Evolutionary conservation across 441 rosid species (phyloP), one percentile per base, ranked within the genome.

Genomic region (Breynia disticha): DNA sequence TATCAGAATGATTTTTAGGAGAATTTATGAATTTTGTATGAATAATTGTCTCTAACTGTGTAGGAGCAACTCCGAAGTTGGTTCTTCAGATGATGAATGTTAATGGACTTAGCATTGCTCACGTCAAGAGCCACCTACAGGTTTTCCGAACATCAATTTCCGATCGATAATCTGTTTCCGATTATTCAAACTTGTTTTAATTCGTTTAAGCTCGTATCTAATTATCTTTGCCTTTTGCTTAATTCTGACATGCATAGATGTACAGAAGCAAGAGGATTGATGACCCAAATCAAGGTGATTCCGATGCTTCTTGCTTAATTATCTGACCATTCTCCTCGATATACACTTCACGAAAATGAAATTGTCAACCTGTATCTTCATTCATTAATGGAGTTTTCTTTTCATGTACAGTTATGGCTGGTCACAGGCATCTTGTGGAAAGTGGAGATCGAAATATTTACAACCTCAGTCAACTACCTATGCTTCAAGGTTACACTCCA

Each of bases 81-180:
- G 97, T 89, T 70, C 87, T 85, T 68, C 86, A 86, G 59, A 56
- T 79, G 73, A 89, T 89, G 97, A 83, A 79, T 54, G 84, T 89
- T 47, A 83, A 86, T 72, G 97, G 93, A 51, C 93, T 89, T 61
- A 84, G 88, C 79, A 86, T 89, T 68, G 88, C 95, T 61, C 94
- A 86, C 78, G 90, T 89, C 65, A 86, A 89, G 81, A 89, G 95
- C 74, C 95, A 86, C 72, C 71, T 89, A 57, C 94, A 89, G 90
- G 95, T 89, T 28, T 28, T 28, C 35, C 35, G 5, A 28, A 28
- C 5, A 28, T 28, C 35, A 28, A 28, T 28, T 28, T 28, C 35
- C 35, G 35, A 41, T 41, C 35, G 35, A 41, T 41, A 41, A 11
- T 11, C n/a, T 41, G 1, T 41, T 0, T 41, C 13, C 13, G 13